These are phyloP conservation scores for Penicillium griseofulvum DNA, from an alignment of 2,329 filamentous ascomycete species.

Conservation along the genomic window DNA sequence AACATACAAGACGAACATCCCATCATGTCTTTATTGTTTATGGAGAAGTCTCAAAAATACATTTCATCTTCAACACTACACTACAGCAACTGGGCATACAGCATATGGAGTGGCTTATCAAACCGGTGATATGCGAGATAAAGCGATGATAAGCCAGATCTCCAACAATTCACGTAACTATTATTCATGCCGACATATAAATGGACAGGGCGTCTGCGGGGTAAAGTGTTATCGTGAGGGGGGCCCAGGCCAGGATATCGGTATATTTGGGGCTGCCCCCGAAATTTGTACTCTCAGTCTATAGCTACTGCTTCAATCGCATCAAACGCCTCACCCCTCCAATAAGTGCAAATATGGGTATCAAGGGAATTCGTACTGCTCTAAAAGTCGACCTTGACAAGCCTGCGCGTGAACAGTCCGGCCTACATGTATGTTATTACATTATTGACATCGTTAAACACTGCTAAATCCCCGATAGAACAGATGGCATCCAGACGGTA, in stretches of 20 bases:
- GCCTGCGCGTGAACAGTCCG: slow-evolving; percentile 66
- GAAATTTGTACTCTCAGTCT: neutral
- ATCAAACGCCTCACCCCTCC: neutral
- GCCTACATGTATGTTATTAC: slow-evolving; percentile 62
- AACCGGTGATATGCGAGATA: slow-evolving; percentile 15
- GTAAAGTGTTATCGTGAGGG: slow-evolving; percentile 6
- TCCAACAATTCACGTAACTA: neutral
- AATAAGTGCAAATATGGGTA: slow-evolving; percentile 31
- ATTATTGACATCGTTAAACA: neutral
- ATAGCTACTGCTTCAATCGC: neutral
- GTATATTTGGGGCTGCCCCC: neutral
- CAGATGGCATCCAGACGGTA: slow-evolving; percentile 89
- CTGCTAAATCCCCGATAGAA: slow-evolving; percentile 56
- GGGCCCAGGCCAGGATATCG: neutral
- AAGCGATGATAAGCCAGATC: slow-evolving; percentile 7
- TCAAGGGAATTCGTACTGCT: slow-evolving; percentile 61
- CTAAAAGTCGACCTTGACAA: slow-evolving; percentile 71
- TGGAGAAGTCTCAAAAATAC: neutral
- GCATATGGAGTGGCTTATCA: neutral
- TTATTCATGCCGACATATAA: neutral
- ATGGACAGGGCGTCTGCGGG: slow-evolving; percentile 2
- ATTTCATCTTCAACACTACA: neutral
- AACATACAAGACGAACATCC: neutral
- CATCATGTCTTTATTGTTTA: neutral
- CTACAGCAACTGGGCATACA: neutral